Evolutionary conservation across 352 stramenopile genomes (phyloP).

Genomic region (Globisporangium takayamanum): DNA sequence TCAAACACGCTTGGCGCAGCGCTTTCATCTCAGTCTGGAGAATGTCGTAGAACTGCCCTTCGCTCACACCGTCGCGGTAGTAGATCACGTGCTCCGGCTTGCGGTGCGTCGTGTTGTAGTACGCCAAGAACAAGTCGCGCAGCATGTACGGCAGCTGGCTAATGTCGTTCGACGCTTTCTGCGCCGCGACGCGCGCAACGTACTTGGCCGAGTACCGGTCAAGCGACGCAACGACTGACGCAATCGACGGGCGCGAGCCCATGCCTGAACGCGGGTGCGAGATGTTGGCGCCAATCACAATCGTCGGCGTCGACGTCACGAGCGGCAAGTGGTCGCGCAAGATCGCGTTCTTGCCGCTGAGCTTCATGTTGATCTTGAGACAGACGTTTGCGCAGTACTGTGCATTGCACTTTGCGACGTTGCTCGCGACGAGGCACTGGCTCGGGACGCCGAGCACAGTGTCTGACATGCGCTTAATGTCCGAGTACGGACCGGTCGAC

Average conservation of each 20-base stretch:
- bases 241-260: constrained; percentile 60
- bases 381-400: constrained; percentile 68
- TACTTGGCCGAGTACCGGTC: constrained; percentile 60
- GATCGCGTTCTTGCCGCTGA: constrained; percentile 60
- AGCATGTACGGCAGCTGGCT: constrained; percentile 54
- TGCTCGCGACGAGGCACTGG: constrained; percentile 57
- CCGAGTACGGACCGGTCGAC: constrained; percentile 35
- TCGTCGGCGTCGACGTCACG: constrained; percentile 43
- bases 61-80: constrained; percentile 82
- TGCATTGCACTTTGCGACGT: constrained; percentile 31
- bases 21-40: constrained; percentile 53
- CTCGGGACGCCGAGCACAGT: constrained; percentile 55
- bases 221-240: constrained; percentile 71
- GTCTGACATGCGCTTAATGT: constrained; percentile 77
- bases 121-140: constrained; percentile 68
- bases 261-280: constrained; percentile 56
- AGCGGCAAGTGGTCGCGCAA: constrained; percentile 37
- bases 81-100: constrained; percentile 82
- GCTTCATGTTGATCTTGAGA: constrained; percentile 76
- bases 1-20: constrained; percentile 34
- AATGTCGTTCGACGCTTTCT: constrained; percentile 47
- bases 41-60: constrained; percentile 78
- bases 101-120: constrained; percentile 57
- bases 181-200: constrained; percentile 48
- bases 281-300: constrained; percentile 78